Base-by-base conservation (phyloP, 2,329 filamentous ascomycete species). In the Colletotrichum scovillei region DNA sequence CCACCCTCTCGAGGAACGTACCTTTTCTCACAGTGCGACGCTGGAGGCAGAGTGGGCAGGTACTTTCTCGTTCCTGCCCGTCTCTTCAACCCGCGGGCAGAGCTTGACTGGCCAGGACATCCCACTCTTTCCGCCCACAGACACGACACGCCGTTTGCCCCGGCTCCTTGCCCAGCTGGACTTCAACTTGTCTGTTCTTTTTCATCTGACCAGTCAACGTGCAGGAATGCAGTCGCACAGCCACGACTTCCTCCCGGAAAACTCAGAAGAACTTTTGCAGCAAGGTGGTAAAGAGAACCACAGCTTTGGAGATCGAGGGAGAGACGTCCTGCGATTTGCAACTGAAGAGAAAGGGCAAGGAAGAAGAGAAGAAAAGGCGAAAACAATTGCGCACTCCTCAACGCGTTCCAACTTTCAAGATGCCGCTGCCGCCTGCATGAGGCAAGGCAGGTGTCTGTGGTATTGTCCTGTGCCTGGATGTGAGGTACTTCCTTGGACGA, bases 151-250 rank as follows among this genome's bases (percentile, higher is more conserved):
- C 49, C 28, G 63, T 46, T n/a, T 62, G 38, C 57, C 64, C 57
- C 35, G 24, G 65, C 56, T 12, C 69, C 64, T 38, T 69, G 65
- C 42, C 69, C 42, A 35, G 28, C 46, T 28, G 53, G 30, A 30
- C 14, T 42, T 42, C 38, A 19, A 42, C 16, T 59, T 65, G 32
- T 46, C 53, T 26, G n/a, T 69, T 64, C 30, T 42, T 24, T 46
- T 46, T n/a, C 42, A n/a, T 52, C 52, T 55, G 58, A n/a, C 67
- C 70, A 73, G 66, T 73, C 56, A 73, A 26, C 32, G 24, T 12
- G 24, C 60, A 28, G 56, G 59, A 60, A 64, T 58, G 49, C 52
- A 62, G 19, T 55, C 46, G 63, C 63, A 71, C 63, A 71, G 68
- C 68, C 68, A 71, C 68, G 30, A 8, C 26, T 62, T 53, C 63